phyloP scores from a whole-genome alignment of 1,284 basidiomycete genomes.

The Microbotryomycetes sp. region DNA sequence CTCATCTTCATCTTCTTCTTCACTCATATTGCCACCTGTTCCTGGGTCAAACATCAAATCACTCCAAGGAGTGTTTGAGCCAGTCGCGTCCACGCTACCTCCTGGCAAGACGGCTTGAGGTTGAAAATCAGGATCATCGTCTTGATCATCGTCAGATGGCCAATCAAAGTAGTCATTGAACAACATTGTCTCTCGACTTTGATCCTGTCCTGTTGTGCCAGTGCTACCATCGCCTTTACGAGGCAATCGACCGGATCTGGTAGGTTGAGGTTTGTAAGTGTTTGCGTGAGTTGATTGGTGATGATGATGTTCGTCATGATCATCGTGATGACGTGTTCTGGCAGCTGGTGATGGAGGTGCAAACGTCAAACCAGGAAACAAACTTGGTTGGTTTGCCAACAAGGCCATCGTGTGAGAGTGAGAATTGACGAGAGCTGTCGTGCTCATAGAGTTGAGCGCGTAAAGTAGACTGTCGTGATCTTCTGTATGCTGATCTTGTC shows the following conservation, averaged over 20 bases:
- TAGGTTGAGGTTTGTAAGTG: slow-evolving; percentile 15
- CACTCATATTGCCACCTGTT: neutral
- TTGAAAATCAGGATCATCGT: slow-evolving; percentile 26
- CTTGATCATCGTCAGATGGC: slow-evolving; percentile 17
- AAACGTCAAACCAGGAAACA: neutral
- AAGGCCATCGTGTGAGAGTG: neutral
- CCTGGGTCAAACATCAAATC: neutral
- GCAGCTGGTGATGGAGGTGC: neutral
- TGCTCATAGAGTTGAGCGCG: neutral
- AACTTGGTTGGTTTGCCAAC: neutral
- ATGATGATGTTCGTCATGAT: neutral
- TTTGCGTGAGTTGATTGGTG: neutral
- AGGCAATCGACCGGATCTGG: slow-evolving; percentile 21
- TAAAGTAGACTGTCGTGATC: neutral
- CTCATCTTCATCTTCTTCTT: neutral
- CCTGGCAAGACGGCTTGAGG: neutral
- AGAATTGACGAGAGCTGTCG: neutral
- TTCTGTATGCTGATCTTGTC: no score
- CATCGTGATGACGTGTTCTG: neutral
- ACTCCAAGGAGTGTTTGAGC: neutral
- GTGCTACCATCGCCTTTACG: slow-evolving; percentile 1
- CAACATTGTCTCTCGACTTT: slow-evolving; percentile 21
- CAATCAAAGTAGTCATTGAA: slow-evolving; percentile 33
- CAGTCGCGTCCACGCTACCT: neutral
- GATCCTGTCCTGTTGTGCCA: neutral